phyloP scores from a whole-genome alignment of 495 filamentous ascomycete species.

The Talaromyces borbonicus region DNA sequence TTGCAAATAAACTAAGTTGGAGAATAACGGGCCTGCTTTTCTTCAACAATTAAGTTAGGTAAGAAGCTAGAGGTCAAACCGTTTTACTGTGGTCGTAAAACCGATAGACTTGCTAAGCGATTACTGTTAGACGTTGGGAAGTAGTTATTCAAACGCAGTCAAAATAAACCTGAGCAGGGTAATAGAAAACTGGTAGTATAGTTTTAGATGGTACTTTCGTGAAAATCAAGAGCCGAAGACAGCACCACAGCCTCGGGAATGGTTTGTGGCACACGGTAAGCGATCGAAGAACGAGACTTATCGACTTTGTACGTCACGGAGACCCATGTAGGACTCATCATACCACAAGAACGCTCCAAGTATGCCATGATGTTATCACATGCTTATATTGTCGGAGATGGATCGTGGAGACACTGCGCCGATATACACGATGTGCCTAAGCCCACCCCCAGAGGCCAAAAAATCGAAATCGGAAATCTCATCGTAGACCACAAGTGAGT shows the following conservation, averaged over 20 bases:
- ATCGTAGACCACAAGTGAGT: conserved; percentile 16
- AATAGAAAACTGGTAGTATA: conserved; percentile 3
- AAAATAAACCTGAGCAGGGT: not conserved
- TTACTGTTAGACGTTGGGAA: conserved; percentile 16
- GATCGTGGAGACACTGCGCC: conserved; percentile 18
- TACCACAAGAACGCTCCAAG: conserved; percentile 17
- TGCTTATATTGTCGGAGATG: conserved; percentile 12
- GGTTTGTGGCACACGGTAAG: conserved; percentile 16
- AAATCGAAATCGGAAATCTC: conserved; percentile 12
- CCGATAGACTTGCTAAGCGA: conserved; percentile 13
- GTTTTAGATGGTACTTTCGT: conserved; percentile 15
- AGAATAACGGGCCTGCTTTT: conserved; percentile 13
- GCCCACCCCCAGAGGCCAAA: conserved; percentile 12
- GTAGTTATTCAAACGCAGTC: conserved; percentile 4
- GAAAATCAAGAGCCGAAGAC: conserved; percentile 12
- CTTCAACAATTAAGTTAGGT: conserved; percentile 14
- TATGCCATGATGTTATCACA: conserved; percentile 17
- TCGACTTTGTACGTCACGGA: not conserved
- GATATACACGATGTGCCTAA: conserved; percentile 12
- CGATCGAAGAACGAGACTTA: not conserved
- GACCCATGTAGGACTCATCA: conserved; percentile 11
- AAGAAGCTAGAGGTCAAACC: conserved; percentile 16
- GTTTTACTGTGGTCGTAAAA: conserved; percentile 17
- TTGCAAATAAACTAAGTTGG: conserved; percentile 14
- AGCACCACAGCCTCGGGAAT: conserved; percentile 17